Base-by-base conservation (phyloP, 1,284 basidiomycete species). In the Peniophora sp. region DNA sequence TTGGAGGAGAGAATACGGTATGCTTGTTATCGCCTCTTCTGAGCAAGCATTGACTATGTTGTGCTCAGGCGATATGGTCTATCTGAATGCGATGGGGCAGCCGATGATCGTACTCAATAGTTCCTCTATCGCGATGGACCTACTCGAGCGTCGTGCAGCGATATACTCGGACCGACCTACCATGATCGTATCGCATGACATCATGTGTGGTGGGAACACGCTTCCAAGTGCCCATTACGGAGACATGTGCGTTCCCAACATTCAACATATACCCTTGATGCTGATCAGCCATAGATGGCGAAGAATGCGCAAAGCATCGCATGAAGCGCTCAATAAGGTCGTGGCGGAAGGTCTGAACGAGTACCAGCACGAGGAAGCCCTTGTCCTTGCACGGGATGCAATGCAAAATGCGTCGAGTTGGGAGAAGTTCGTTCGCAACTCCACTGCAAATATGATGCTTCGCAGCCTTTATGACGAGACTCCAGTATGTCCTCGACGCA, bases 151-250 rank as follows among this genome's bases (percentile, higher is more conserved):
- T 10, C 59, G 61, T 9, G 52, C 57, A 0, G 34, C 37, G 12
- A 61, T 60, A 18, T 62, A 64, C 52, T 59, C 57, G 14, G 54
- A 62, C 42, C 54, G 62, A 14, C 61, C 60, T 17, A 48, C 43
- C 17, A 46, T 49, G 27, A 57, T 59, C 35, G 52, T 57, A 22
- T 41, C 48, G 3, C 35, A 37, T 24, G 52, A 55, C 2, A 36
- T 56, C 20, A 18, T 50, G 2, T 45, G 47, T 20, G 49, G 48
- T 24, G 53, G 51, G 10, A 27, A 49, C 12, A 36, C 48, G 32
- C 35, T 57, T 17, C 37, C 51, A 14, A 52, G 55, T 35, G 32
- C 50, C 17, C 53, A 24, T 9, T 52, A 51, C 20, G 46, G 47
- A 18, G 51, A 55, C 35, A 18, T 22, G 57, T 57, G 42, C 51